phyloP scores from a whole-genome alignment of 1,284 basidiomycete species.

The Apiotrichum domesticum region DNA sequence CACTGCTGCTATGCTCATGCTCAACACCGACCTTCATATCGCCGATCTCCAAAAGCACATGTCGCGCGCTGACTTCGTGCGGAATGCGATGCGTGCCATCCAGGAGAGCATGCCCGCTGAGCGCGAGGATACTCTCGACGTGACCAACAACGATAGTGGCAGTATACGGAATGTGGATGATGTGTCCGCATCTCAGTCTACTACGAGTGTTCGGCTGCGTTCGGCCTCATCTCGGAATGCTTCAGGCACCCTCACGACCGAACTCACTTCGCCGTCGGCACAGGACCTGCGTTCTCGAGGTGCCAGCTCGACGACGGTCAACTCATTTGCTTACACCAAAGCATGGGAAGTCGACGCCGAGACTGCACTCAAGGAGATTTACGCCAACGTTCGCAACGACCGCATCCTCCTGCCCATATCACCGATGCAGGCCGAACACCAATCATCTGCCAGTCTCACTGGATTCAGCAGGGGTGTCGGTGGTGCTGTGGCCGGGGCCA shows the following conservation, averaged over 20 bases:
- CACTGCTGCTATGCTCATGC: conserved; percentile 82
- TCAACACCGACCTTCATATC: conserved; percentile 96
- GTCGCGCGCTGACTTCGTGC: conserved; percentile 88
- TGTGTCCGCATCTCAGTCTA: conserved; percentile 17
- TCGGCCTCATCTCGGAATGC: conserved; percentile 23
- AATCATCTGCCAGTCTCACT: conserved; percentile 24
- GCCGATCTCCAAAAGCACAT: conserved; percentile 83
- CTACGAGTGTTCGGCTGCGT: conserved; percentile 17
- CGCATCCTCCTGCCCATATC: conserved; percentile 76
- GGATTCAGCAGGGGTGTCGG: neutral
- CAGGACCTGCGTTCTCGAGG: conserved; percentile 17
- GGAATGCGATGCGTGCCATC: conserved; percentile 82
- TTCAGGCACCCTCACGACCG: conserved; percentile 20
- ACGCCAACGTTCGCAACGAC: conserved; percentile 78
- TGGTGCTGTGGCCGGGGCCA: conserved; percentile 40
- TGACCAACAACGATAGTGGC: conserved; percentile 59
- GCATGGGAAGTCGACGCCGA: conserved; percentile 81
- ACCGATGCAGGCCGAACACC: conserved; percentile 40
- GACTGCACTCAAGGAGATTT: conserved; percentile 85
- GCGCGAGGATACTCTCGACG: conserved; percentile 56
- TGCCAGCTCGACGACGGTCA: conserved; percentile 31
- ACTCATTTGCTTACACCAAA: conserved; percentile 33
- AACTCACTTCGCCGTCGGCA: conserved; percentile 18
- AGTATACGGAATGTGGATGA: conserved; percentile 40
- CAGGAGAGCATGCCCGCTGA: conserved; percentile 45